phyloP scores from a whole-genome alignment of 2,329 filamentous ascomycete genomes.

The Zymoseptoria tritici region DNA sequence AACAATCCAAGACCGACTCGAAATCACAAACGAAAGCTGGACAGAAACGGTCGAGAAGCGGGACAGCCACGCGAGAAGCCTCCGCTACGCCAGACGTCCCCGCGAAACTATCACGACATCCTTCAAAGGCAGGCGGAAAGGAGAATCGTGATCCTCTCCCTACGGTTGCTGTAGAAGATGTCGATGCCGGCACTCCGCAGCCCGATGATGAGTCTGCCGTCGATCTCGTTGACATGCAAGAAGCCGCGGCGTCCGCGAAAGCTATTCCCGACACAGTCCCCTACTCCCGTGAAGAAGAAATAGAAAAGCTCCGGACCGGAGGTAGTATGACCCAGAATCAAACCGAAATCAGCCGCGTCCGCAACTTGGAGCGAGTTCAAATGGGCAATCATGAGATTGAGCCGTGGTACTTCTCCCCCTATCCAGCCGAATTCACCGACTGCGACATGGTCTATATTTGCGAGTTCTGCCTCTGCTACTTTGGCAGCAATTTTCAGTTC shows the following conservation, averaged over 20 bases:
- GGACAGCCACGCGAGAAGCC: slow-evolving; percentile 36
- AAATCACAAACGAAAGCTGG: slow-evolving; percentile 38
- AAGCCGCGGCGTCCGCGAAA: slow-evolving; percentile 48
- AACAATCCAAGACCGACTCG: slow-evolving; percentile 27
- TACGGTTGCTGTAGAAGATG: slow-evolving; percentile 39
- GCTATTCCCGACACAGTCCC: slow-evolving; percentile 40
- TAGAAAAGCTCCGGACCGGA: slow-evolving; percentile 87
- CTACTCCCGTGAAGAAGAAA: slow-evolving; percentile 81
- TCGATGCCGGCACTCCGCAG: slow-evolving; percentile 40
- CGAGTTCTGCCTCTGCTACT: slow-evolving; percentile 94
- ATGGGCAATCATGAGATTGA: slow-evolving; percentile 90
- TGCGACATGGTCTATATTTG: slow-evolving; percentile 92
- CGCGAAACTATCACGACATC: slow-evolving; percentile 42
- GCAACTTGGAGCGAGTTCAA: slow-evolving; percentile 88
- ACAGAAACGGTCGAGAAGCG: slow-evolving; percentile 40
- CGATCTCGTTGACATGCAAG: slow-evolving; percentile 46
- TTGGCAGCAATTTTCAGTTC: slow-evolving; percentile 74
- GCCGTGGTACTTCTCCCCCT: slow-evolving; percentile 98
- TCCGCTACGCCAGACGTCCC: slow-evolving; percentile 36
- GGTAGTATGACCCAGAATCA: slow-evolving; percentile 99
- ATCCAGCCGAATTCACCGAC: slow-evolving; percentile 80
- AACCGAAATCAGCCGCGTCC: slow-evolving; percentile 88
- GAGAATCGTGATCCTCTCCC: slow-evolving; percentile 49
- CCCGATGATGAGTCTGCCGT: slow-evolving; percentile 47
- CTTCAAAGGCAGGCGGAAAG: slow-evolving; percentile 53